Base-by-base conservation (phyloP, 2,329 filamentous ascomycete genomes). In the Cercospora janseana region DNA sequence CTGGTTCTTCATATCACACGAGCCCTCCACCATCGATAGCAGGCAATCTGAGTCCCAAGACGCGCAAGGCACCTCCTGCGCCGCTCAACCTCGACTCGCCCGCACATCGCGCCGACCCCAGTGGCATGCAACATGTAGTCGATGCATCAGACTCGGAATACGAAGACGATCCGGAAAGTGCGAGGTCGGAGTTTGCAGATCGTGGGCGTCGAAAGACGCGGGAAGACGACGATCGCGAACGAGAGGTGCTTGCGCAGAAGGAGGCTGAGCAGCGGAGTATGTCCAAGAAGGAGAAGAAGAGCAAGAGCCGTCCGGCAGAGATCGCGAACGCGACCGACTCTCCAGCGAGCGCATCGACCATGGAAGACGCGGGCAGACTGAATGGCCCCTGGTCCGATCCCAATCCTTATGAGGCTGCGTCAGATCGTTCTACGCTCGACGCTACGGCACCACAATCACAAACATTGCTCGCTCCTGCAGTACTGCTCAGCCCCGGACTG, bases 141-240 rank as follows among this genome's bases (percentile, higher is more conserved):
- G 81, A 85, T n/a, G 82, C 84, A 9, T 84, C 85, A 0, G 88
- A 88, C 52, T 46, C 43, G 0, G 90, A 95, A 57, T 93, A 91
- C 60, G 88, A 93, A 52, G 86, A 91, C 56, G 78, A 87, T 27
- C 70, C 88, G 9, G 85, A 63, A 16, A 64, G 62, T 38, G 64
- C 64, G 41, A 60, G 65, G 10, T 60, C 55, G 10, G 63, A 66
- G 28, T 59, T 62, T 26, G 51, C 62, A 26, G 54, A 57, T 45
- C 80, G 91, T 55, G 92, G 90, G 6, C 81, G 90, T 52, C 79
- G 88, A 60, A 88, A 86, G 68, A 95, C 90, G 2, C 80, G 91
- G 45, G 89, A 92, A 66, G 88, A 95, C 55, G 91, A 96, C 62
- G 89, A 96, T 59, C 78, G 79, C 47, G 80, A 88, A 47, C 82